Evolutionary conservation across 495 filamentous ascomycete genomes (phyloP), one percentile per base, ranked within the genome.

Genomic region (Pseudevernia furfuracea): DNA sequence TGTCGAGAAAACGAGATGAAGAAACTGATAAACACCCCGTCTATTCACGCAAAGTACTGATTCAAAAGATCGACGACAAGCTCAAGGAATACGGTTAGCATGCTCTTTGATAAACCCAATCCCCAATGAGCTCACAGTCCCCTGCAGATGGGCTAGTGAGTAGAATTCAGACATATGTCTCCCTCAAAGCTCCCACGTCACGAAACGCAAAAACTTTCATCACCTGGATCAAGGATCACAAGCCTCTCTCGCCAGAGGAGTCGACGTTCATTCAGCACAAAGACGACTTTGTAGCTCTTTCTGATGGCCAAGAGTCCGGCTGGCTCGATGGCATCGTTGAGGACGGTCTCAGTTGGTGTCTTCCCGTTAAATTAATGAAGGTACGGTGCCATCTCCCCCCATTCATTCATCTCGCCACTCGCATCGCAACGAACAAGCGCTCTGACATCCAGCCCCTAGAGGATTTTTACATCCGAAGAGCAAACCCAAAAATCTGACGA

Each of bases 271-370:
- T 76, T 28, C 52, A 73, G 30, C 62, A 72, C 48, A 60, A 71
- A 49, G 70, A 75, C 28, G 76, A 78, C 57, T 71, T 77, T 32
- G 71, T 78, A 3, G 71, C 74, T 3, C 62, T 79, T 5, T 64
- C 71, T 39, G 73, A 74, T 8, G 70, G 69, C 23, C 69, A 73
- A 57, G 76, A 76, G 58, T 58, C 62, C 56, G 67, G 73, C 39
- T 77, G 73, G 69, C 71, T 79, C 25, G 75, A 78, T 64, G 71
- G 69, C 21, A 23, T 71, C 1, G 64, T 79, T 10, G 75, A 75
- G 58, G 70, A 71, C 32, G 39, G 44, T 11, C 43, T 78, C n/a
- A 49, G 38, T 14, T 46, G 59, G 52, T 61, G 61, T 55, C 61
- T 75, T n/a, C 68, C 66, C 4, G 49, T 61, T 7, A 59, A 57